phyloP scores from a whole-genome alignment of 768 basidiomycete species.

The Plicaturopsis crispa region DNA sequence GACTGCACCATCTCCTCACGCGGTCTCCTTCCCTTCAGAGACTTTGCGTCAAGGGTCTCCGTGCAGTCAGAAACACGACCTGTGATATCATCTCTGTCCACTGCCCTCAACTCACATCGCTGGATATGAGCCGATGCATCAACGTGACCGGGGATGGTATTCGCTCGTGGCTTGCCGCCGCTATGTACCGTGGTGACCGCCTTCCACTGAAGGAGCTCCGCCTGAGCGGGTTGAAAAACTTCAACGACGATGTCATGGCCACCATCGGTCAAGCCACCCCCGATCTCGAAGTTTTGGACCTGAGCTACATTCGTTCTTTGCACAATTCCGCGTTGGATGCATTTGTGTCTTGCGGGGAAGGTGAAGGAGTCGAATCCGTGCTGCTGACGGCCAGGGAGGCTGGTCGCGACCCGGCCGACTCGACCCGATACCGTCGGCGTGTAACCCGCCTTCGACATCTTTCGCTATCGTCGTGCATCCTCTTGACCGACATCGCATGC shows the following conservation, averaged over 20 bases:
- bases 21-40: constrained; percentile 52
- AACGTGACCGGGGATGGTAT: constrained; percentile 65
- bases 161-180: constrained; percentile 34
- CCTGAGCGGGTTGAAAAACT: constrained; percentile 57
- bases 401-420: constrained; percentile 50
- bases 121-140: constrained; percentile 68
- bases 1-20: constrained; percentile 63
- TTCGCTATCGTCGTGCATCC: constrained; percentile 58
- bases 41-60: constrained; percentile 62
- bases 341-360: constrained; percentile 49
- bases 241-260: constrained; percentile 56
- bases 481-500: constrained; percentile 72
- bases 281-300: constrained; percentile 69
- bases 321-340: constrained; percentile 73
- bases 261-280: constrained; percentile 63
- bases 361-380: constrained; percentile 27
- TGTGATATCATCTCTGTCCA: constrained; percentile 57
- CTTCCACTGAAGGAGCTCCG: constrained; percentile 56
- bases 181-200: constrained; percentile 35
- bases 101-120: constrained; percentile 44
- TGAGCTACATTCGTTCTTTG: constrained; percentile 64
- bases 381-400: constrained; percentile 54
- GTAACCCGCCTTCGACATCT: constrained; percentile 70
- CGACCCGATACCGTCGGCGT: constrained; percentile 42
- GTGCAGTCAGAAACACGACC: constrained; percentile 65